Base-by-base conservation (phyloP, 2,329 filamentous ascomycete genomes). In the Diaporthe eres region DNA sequence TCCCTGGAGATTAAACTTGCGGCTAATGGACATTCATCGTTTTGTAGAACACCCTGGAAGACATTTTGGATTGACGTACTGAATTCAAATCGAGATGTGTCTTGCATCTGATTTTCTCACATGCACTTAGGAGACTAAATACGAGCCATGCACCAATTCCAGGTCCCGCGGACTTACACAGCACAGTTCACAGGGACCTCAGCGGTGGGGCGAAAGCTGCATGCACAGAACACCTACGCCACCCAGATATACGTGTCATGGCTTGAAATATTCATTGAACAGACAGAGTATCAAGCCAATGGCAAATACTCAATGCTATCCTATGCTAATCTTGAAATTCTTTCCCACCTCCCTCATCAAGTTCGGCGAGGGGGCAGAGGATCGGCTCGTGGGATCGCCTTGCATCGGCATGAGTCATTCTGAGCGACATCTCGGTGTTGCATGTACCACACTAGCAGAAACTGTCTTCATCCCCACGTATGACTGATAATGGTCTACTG, bases 331-430 rank as follows among this genome's bases (percentile, higher is more conserved):
- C n/a, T 42, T 39, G 42, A 42, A 4, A 28, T 25, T 12, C 15
- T 42, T 28, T 22, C 37, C 12, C 49, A 55, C 25, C 34, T 53
- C 47, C 65, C 31, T 39, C 34, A 34, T 47, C 65, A 55, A 70
- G 65, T 47, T 22, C 47, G 31, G 65, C 34, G 15, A 70, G 49
- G 47, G 4, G 49, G 49, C 49, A n/a, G 8, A 55, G 47, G 65
- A 53, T 68, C 47, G 4, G 25, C 22, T 53, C 1, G 22, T 15
- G 34, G 47, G 31, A 53, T 68, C 65, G 65, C 65, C 47, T 68
- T 55, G 65, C 65, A 28, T 70, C 65, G 49, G 65, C 65, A 70
- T 70, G 65, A 70, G 65, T 70, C 65, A 70, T 70, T 42, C 47
- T 55, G 65, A 70, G 65, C 25, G 65, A 53, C 5, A 13, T 4